Conservation (phyloP, 768 basidiomycete species). For the Thelephora aurantiotincta region DNA sequence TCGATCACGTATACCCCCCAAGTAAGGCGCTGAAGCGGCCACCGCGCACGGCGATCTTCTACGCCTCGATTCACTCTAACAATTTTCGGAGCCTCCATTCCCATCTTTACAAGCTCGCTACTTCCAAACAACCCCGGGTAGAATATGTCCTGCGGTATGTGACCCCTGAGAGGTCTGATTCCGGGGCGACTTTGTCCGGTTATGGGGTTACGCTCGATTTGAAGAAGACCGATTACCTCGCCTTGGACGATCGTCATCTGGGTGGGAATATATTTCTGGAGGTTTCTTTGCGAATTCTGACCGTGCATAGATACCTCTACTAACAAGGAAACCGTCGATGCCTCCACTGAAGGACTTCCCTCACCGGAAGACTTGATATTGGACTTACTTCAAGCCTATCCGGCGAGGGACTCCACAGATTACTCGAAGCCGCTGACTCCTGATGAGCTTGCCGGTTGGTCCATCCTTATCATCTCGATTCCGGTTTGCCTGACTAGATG, state of each 20-base stretch:
- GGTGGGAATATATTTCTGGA: constrained; percentile 7
- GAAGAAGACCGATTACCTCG: constrained; percentile 96
- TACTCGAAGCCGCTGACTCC: constrained; percentile 11
- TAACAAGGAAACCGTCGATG: neutral
- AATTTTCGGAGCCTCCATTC: constrained; percentile 62
- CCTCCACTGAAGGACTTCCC: neutral
- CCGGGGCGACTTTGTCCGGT: constrained; percentile 49
- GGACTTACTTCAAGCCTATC: constrained; percentile 15
- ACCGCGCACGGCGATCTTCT: constrained; percentile 59
- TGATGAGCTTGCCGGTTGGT: constrained; percentile 34
- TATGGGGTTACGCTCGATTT: constrained; percentile 88
- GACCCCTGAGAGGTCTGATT: constrained; percentile 22
- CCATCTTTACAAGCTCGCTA: constrained; percentile 40
- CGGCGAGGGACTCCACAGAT: constrained; percentile 10
- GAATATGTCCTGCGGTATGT: constrained; percentile 69
- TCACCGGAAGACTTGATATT: constrained; percentile 9
- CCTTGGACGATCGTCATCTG: constrained; percentile 65
- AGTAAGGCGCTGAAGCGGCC: constrained; percentile 30
- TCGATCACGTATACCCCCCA: constrained; percentile 65
- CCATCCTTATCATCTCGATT: neutral
- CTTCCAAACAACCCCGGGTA: constrained; percentile 29
- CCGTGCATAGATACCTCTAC: neutral
- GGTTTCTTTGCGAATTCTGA: neutral
- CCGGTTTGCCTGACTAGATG: constrained; percentile 1
- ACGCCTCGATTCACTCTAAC: constrained; percentile 48